phyloP scores from a whole-genome alignment of 495 filamentous ascomycete species.

The Wilcoxina mikolae region DNA sequence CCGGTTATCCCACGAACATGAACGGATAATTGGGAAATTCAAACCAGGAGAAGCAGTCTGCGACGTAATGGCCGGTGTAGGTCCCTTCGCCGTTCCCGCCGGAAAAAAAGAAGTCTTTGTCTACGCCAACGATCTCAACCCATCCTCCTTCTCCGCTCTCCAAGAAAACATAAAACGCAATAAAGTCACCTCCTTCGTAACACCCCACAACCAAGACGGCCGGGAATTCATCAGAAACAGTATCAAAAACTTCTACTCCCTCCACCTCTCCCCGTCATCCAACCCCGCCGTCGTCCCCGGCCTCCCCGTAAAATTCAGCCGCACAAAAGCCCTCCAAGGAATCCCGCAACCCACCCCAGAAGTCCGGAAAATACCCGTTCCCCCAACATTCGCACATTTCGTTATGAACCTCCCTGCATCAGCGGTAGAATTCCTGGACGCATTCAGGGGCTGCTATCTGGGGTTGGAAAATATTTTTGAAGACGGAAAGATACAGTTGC shows the following conservation, averaged over 20 bases:
- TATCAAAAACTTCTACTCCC: constrained; percentile 43
- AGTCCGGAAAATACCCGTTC: constrained; percentile 38
- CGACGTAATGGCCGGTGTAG: constrained; percentile 96
- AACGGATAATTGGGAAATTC: constrained; percentile 63
- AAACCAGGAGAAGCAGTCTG: constrained; percentile 71
- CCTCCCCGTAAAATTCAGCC: constrained; percentile 7
- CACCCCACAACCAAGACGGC: constrained; percentile 65
- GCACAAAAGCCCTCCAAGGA: constrained; percentile 31
- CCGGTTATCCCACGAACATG: constrained; percentile 75
- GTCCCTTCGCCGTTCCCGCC: constrained; percentile 86
- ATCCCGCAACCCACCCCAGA: constrained; percentile 25
- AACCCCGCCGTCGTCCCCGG: constrained; percentile 31
- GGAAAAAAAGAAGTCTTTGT: constrained; percentile 84
- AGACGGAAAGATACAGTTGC: constrained; percentile 40
- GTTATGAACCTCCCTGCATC: constrained; percentile 93
- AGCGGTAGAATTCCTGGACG: constrained; percentile 70
- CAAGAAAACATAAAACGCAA: constrained; percentile 55
- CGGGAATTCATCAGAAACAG: constrained; percentile 60
- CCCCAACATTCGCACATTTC: constrained; percentile 69
- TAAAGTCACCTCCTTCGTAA: constrained; percentile 65
- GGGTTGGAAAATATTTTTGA: constrained; percentile 50
- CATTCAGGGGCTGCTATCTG: constrained; percentile 68
- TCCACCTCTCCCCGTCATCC: constrained; percentile 35
- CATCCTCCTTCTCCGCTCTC: constrained; percentile 63
- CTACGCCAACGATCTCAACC: constrained; percentile 95